Base-by-base conservation (phyloP, 1,139 yeast species). In the Protomyces macrosporus region DNA sequence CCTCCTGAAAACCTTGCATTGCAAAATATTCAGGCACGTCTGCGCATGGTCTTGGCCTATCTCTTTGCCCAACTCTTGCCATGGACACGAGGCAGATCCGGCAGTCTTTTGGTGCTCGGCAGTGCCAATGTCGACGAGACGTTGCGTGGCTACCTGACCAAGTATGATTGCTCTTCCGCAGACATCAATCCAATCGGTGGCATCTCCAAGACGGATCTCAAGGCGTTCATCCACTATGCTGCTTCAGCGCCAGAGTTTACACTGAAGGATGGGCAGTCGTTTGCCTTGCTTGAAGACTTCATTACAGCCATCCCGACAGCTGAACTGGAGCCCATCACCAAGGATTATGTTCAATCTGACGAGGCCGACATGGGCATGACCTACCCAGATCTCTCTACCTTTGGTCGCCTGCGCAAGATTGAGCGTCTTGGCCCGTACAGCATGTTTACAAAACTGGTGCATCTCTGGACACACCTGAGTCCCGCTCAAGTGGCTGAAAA, bases 281-380 rank as follows among this genome's bases (percentile, higher is more conserved):
- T 93, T 72, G 97, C 97, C 3, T 82, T 93, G 33, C 78, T 93
- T 67, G 77, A 82, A 55, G 87, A 86, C 5, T 93, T 95, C 73
- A 78, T 93, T 59, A 83, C 83, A 67, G 98, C 98, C 0, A 87
- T 93, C 0, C 99, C 99, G 45, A 93, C 98, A 0, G 99, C 99
- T 0, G 99, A 93, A 74, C 81, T 93, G 64, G 99, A 93, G 72
- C 99, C 99, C 54, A 91, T 90, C 64, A 91, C 98, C 0, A 84
- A 87, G 69, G 81, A 84, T 66, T 91, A 93, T 71, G 96, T 90
- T 12, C 99, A 93, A 75, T 88, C 96, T 55, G 99, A 93, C 74
- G 99, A 93, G 74, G 85, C 84, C 6, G 99, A 93, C 73, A 93
- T 93, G 98, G 99, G 99, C 1, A 87, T 95, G 87, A 88, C 97